phyloP scores from a whole-genome alignment of 2,329 filamentous ascomycete species.

The Corynespora cassiicola region DNA sequence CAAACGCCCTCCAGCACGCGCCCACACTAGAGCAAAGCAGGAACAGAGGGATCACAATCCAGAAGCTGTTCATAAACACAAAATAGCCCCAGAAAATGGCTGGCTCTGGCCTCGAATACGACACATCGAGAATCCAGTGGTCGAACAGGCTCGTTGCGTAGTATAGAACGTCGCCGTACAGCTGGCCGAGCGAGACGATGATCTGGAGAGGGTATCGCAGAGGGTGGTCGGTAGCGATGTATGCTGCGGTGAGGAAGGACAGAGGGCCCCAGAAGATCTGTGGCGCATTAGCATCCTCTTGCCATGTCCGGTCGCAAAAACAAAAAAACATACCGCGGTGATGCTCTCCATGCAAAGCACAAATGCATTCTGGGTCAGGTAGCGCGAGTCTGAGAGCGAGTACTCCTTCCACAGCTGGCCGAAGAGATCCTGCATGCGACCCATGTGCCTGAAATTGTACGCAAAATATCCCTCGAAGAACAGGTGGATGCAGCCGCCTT shows the following conservation, averaged over 20 bases:
- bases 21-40: conserved; percentile 43
- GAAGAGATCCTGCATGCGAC: conserved; percentile 73
- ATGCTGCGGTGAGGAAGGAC: conserved; percentile 62
- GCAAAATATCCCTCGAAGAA: conserved; percentile 89
- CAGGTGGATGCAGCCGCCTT: conserved; percentile 74
- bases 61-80: conserved; percentile 70
- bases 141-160: conserved; percentile 70
- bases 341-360: conserved; percentile 88
- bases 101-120: conserved; percentile 66
- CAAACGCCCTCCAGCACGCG: conserved; percentile 41
- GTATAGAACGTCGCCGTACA: conserved; percentile 70
- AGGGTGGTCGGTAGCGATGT: conserved; percentile 61
- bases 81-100: conserved; percentile 73
- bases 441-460: conserved; percentile 70
- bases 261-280: conserved; percentile 68
- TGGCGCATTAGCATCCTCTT: conserved; percentile 7
- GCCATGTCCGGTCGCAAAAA: no score
- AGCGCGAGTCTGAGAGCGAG: conserved; percentile 83
- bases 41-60: conserved; percentile 65
- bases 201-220: conserved; percentile 66
- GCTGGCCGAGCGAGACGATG: conserved; percentile 67
- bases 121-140: conserved; percentile 59
- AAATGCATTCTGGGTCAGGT: conserved; percentile 78
- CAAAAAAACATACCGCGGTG: conserved; percentile 70
- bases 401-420: conserved; percentile 96